Base-by-base conservation (phyloP, 2,329 filamentous ascomycete species). In the Phialocephala sp. region DNA sequence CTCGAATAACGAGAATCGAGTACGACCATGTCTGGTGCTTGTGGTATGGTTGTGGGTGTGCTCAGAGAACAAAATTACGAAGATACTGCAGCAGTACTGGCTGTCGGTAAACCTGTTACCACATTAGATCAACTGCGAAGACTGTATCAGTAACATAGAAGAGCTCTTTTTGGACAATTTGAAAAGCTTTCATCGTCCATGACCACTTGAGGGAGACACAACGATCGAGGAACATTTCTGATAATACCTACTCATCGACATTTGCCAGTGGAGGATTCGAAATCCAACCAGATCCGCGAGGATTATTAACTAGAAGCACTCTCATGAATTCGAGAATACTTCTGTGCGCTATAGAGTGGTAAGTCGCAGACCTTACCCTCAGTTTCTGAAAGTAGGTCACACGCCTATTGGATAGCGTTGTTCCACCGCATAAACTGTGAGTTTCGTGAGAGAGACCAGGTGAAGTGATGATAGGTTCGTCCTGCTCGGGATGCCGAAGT, bases 11-110 rank as follows among this genome's bases (percentile, higher is more conserved):
- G 24, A 27, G 41, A 56, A 18, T 9, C 39, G 59, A 59, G 43
- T 37, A 59, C 59, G 20, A 24, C 27, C 36, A 14, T 52, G 39
- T 45, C 63, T 66, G 47, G 60, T 50, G 60, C 32, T 54, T 54
- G 50, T 35, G 50, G 3, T n/a, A 54, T 37, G 39, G 56, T 27
- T 52, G 43, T 58, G 47, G 43, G 36, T 5, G 24, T 59, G 45
- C 9, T 47, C 39, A 41, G 56, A 12, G 50, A 50, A 35, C 20
- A 35, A 58, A 18, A 36, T 43, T 50, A 63, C 64, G 37, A 22
- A 63, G 32, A 60, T 58, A 60, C 57, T 66, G 64, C 60, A 63
- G 41, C 57, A 36, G 32, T 18, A 47, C 36, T 59, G 47, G 55
- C 27, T 63, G 55, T 59, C 20, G 55, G 2, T 24, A 52, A 27